These are phyloP conservation scores for Crithidia acanthocephali DNA, from an alignment of 208 protist species.

Conservation along the genomic window DNA sequence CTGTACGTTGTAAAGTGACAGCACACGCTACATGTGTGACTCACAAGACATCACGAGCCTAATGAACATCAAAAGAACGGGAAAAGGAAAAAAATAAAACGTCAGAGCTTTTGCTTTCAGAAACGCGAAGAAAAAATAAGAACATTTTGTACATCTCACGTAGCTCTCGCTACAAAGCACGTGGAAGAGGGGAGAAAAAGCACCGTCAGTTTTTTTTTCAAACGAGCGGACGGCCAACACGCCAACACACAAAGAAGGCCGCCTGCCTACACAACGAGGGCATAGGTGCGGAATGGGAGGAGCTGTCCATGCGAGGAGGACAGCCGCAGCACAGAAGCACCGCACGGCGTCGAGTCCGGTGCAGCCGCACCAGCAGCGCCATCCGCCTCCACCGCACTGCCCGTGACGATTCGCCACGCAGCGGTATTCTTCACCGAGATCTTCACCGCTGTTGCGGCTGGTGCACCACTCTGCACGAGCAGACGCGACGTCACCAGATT, in stretches of 20 bases:
- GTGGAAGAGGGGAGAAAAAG: no score
- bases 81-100: no score
- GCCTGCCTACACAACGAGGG: constrained; percentile 17
- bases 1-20: no score
- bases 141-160: no score
- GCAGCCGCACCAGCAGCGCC: neutral
- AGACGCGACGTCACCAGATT: constrained; percentile 1
- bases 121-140: no score
- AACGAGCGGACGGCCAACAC: no score
- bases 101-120: no score
- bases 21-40: no score
- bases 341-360: constrained; percentile 6
- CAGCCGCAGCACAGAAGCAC: constrained; percentile 25
- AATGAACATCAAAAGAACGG: constrained; percentile 1
- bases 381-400: neutral
- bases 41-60: no score
- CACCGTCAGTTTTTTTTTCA: no score
- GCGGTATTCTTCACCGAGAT: neutral
- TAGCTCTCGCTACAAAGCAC: no score
- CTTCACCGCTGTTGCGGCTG: constrained; percentile 13
- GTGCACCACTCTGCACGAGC: constrained; percentile 26
- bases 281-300: constrained; percentile 26
- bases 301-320: constrained; percentile 18
- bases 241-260: no score
- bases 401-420: neutral